Base-by-base conservation (phyloP, 352 stramenopile genomes). In the Pilasporangium apinafurcum region DNA sequence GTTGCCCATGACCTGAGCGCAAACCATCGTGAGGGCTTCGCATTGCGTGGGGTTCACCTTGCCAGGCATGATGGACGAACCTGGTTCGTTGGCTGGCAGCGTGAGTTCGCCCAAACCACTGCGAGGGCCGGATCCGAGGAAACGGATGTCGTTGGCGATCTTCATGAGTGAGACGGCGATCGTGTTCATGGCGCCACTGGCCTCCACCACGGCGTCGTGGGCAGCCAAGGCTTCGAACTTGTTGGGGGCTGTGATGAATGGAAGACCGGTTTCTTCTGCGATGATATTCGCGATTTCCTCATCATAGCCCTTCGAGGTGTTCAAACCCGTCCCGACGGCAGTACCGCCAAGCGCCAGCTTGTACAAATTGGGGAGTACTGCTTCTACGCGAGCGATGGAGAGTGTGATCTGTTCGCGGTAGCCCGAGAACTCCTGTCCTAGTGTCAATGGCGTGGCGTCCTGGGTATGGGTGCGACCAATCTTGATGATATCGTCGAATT, bases 11-110 rank as follows among this genome's bases (percentile, higher is more conserved):
- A 98, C 86, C 53, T 88, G 74, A 36, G 92, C 91, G 56, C 87
- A 97, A 31, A 97, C 92, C 95, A 98, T 98, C 20, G 94, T 98
- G 18, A 98, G 69, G 18, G 95, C 92, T 58, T 98, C 95, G 62
- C 87, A 98, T 65, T 98, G 90, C 21, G 92, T 98, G 13, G 74
- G 74, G 54, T 86, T 86, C 47, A 86, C 74, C 50, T 86, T 86
- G 25, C 71, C 71, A 29, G 74, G 71, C 74, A 86, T 86, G 52
- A 86, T 86, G 22, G 68, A 83, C 51, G 71, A 85, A 20, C 74
- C 72, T 9, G 74, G 72, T 46, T 87, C 74, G 52, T 86, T 86
- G 8, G 65, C 71, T 21, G 74, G 74, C 37, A 86, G 51, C 29
- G 65, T 80, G 17, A 85, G 65, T 48, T 86, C 71, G 24, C 73